phyloP scores from a whole-genome alignment of 805 yeast species.

The Kodamaea kaohsiungensis region DNA sequence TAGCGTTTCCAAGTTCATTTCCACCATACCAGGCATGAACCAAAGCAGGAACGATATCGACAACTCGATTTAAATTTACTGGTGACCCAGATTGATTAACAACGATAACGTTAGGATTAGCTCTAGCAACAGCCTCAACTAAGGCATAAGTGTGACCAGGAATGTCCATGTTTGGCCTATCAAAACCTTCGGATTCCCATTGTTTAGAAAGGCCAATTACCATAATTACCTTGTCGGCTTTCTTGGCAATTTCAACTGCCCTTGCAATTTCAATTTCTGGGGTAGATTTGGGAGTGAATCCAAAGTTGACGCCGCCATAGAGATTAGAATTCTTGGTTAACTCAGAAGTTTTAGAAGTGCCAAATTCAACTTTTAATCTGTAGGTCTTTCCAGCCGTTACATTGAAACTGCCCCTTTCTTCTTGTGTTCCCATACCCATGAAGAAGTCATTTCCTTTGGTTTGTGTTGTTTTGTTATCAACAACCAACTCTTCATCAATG shows the following conservation, averaged over 20 bases:
- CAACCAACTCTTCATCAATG: conserved; percentile 51
- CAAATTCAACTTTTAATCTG: conserved; percentile 50
- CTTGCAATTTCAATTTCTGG: conserved; percentile 23
- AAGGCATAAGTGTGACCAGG: conserved; percentile 51
- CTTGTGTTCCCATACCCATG: conserved; percentile 53
- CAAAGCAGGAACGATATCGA: conserved; percentile 37
- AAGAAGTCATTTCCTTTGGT: conserved; percentile 50
- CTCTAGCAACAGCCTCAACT: conserved; percentile 44
- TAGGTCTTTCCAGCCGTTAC: conserved; percentile 48
- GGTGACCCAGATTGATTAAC: conserved; percentile 66
- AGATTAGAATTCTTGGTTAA: conserved; percentile 16
- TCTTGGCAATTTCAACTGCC: conserved; percentile 52
- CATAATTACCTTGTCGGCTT: conserved; percentile 54
- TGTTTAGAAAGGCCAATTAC: conserved; percentile 53
- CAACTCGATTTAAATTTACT: conserved; percentile 50
- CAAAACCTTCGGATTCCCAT: conserved; percentile 63
- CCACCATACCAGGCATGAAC: conserved; percentile 62
- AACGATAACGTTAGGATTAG: conserved; percentile 51
- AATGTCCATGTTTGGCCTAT: conserved; percentile 50
- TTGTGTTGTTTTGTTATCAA: conserved; percentile 59
- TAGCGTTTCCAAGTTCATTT: conserved; percentile 55
- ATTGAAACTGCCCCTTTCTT: conserved; percentile 39
- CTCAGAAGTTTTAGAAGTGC: conserved; percentile 44
- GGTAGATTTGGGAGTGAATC: conserved; percentile 20
- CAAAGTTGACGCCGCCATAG: conserved; percentile 27